Evolutionary conservation across 768 basidiomycete genomes (phyloP).

Genomic region (Pilatotrama ljubarskyi): DNA sequence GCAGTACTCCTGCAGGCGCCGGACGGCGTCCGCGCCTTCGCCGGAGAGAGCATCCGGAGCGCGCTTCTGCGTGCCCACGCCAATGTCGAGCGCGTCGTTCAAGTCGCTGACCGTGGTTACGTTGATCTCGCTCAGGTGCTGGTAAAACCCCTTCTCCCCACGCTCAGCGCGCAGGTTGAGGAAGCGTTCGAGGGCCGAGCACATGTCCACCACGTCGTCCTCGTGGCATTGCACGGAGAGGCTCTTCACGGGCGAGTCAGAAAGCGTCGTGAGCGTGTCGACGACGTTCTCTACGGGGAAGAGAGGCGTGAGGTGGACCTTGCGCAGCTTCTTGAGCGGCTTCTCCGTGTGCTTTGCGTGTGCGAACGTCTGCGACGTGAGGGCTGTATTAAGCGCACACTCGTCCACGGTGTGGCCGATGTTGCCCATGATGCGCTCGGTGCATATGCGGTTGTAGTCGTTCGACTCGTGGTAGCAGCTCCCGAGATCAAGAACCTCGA

Average conservation of each 20-base stretch:
- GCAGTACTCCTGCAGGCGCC: slow-evolving; percentile 51
- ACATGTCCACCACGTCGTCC: slow-evolving; percentile 64
- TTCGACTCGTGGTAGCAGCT: slow-evolving; percentile 55
- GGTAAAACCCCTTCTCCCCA: slow-evolving; percentile 46
- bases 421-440: slow-evolving; percentile 60
- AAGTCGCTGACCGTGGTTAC: slow-evolving; percentile 43
- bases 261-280: slow-evolving; percentile 57
- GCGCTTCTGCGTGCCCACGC: slow-evolving; percentile 9
- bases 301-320: slow-evolving; percentile 59
- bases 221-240: slow-evolving; percentile 60
- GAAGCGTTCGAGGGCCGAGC: slow-evolving; percentile 56
- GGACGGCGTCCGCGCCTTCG: slow-evolving; percentile 46
- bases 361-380: slow-evolving; percentile 44
- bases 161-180: slow-evolving; percentile 52
- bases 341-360: slow-evolving; percentile 37
- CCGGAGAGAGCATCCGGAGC: slow-evolving; percentile 27
- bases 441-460: slow-evolving; percentile 53
- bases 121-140: slow-evolving; percentile 49
- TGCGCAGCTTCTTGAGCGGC: slow-evolving; percentile 51
- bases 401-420: slow-evolving; percentile 56
- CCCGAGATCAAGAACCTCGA: slow-evolving; percentile 56
- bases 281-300: slow-evolving; percentile 62
- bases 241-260: slow-evolving; percentile 58
- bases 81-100: slow-evolving; percentile 31
- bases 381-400: slow-evolving; percentile 50